Percentiles rank a stretch among this genome's conserved stretches.
Conservation (phyloP, 306 rosid species). For the Benincasa hispida region DNA sequence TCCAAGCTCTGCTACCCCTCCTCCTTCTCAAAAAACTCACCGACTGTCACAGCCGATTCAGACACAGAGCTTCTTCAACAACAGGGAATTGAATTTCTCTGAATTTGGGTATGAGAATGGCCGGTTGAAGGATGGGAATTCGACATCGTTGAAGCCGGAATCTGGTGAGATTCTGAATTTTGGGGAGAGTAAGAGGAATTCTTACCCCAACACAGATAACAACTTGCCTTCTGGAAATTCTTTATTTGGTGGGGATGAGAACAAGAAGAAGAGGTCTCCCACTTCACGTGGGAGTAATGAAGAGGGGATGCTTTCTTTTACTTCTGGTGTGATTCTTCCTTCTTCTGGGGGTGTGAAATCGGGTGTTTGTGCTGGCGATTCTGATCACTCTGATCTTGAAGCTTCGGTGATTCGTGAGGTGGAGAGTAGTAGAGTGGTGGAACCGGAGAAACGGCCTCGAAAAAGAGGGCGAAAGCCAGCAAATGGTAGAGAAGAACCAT, state of each 20-base stretch:
- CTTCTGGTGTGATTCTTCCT: conserved; percentile 67
- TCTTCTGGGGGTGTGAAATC: conserved; percentile 31
- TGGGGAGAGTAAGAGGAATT: conserved; percentile 53
- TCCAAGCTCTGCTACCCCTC: conserved; percentile 37
- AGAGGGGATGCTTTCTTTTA: conserved; percentile 88
- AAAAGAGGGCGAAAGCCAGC: conserved; percentile 92
- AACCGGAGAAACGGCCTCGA: conserved; percentile 82
- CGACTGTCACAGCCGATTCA: conserved; percentile 22
- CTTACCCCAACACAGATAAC: conserved; percentile 22
- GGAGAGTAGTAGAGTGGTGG: conserved; percentile 55
- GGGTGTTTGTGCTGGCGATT: conserved; percentile 30
- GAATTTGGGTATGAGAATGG: conserved; percentile 35
- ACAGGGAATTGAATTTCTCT: conserved; percentile 49
- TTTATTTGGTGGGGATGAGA: conserved; percentile 31
- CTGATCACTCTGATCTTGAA: conserved; percentile 88
- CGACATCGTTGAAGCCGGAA: conserved; percentile 53
- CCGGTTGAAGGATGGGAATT: conserved; percentile 30
- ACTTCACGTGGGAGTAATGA: conserved; percentile 62
- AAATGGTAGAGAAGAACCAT: conserved; percentile 86
- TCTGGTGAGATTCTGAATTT: conserved; percentile 76
- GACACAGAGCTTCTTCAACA: conserved; percentile 42
- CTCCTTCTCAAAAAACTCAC: conserved; percentile 20
- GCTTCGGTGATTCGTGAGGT: conserved; percentile 72
- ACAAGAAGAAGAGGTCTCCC: conserved; percentile 55
- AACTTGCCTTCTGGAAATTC: conserved; percentile 36